Evolutionary conservation across 116 monocot species (phyloP), one percentile per base, ranked within the genome.

Genomic region (Dioscorea cayenensis): DNA sequence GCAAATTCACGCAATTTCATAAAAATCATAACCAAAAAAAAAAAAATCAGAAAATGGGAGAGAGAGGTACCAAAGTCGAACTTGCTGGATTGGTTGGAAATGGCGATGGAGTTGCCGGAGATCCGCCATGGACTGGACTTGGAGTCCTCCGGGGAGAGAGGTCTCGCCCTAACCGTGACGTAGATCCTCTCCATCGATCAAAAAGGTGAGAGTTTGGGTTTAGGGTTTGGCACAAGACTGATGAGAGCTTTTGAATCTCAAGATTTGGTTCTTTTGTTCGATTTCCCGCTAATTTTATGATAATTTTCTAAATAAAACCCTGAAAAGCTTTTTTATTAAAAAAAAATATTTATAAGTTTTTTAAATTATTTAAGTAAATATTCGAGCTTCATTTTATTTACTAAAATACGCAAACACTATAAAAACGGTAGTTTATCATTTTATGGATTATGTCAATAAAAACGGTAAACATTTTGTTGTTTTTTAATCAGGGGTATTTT

Each of bases 131-230:
- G 88, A 63, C 82, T 83, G n/a, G 75, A 68, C 65, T 80, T 86
- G 3, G 89, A 78, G 9, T 97, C 90, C 68, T 97, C 97, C 19
- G 78, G 51, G 8, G 86, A 76, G 67, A 93, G 90, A 12, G 97
- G 93, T 76, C 90, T 49, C 18, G 93, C 79, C 35, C 93, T 76
- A 37, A 97, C 90, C 5, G 81, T 75, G 12, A 97, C 97, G 71
- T 79, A 81, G 52, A 97, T 97, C 60, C 85, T 80, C 83, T 97
- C 97, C 97, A 97, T 96, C 18, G 6, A 43, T 43, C 43, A 43
- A 22, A 9, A 20, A 6, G 12, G 62, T 20, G 1, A 2, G 32
- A 32, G 32, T 32, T 32, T 3, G 32, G 32, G 32, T 1, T 32
- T 32, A 32, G 32, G 32, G 32, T 62, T 20, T 21, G 22, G 23